phyloP scores from a whole-genome alignment of 2,329 filamentous ascomycete genomes.

The Dactylonectria estremocensis region DNA sequence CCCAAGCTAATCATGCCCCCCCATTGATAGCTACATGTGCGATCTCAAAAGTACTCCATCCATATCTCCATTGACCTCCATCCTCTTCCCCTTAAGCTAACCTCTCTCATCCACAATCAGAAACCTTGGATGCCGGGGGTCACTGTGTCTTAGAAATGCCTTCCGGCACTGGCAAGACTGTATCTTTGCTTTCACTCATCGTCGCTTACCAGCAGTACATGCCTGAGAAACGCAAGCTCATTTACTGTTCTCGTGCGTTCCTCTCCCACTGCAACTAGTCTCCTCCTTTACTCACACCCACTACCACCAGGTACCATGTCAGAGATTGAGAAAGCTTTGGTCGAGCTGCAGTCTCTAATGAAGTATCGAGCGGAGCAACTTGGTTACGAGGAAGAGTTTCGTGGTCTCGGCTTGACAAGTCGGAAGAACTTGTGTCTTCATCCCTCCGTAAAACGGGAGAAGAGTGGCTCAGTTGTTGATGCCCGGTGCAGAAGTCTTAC shows the following conservation, averaged over 20 bases:
- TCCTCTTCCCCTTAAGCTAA: slow-evolving; percentile 14
- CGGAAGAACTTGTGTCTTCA: slow-evolving; percentile 98
- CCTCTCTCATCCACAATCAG: slow-evolving; percentile 47
- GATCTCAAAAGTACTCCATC: slow-evolving; percentile 66
- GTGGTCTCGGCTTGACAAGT: slow-evolving; percentile 92
- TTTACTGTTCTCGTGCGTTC: slow-evolving; percentile 89
- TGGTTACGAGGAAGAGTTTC: slow-evolving; percentile 93
- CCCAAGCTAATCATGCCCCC: slow-evolving; percentile 14
- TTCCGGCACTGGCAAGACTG: slow-evolving; percentile 97
- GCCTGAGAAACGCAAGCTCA: slow-evolving; percentile 93
- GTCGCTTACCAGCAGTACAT: slow-evolving; percentile 96
- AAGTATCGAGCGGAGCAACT: slow-evolving; percentile 92
- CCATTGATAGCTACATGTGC: slow-evolving; percentile 66
- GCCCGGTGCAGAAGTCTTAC: slow-evolving; percentile 96
- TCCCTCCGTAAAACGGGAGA: slow-evolving; percentile 95
- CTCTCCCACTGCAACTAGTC: slow-evolving; percentile 7
- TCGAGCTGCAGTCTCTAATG: slow-evolving; percentile 93
- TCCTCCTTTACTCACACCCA: slow-evolving; percentile 22
- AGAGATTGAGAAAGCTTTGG: slow-evolving; percentile 97
- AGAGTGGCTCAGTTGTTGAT: slow-evolving; percentile 94
- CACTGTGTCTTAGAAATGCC: slow-evolving; percentile 99
- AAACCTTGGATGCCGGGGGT: slow-evolving; percentile 91
- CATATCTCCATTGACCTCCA: not conserved
- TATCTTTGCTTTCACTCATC: slow-evolving; percentile 94
- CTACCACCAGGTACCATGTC: slow-evolving; percentile 85